Conservation (phyloP, 371 early-diverging fungal genomes). For the Rhizopus delemar region DNA sequence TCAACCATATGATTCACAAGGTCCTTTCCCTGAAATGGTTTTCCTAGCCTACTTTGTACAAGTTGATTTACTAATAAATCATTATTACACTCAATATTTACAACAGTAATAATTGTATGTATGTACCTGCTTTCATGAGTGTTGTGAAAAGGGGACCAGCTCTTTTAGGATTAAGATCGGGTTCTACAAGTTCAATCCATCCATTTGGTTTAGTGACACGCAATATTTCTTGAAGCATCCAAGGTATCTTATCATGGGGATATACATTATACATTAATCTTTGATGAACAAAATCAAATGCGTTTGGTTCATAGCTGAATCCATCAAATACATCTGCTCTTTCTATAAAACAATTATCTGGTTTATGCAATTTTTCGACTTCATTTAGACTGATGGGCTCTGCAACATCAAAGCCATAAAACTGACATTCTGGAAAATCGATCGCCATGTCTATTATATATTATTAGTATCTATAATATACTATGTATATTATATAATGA, state of each 20-base stretch:
- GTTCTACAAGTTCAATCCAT: conserved; percentile 40
- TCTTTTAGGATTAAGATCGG: conserved; percentile 16
- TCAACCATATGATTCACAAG: conserved; percentile 22
- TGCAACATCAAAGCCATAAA: conserved; percentile 33
- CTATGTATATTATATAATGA: not conserved
- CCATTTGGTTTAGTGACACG: conserved; percentile 41
- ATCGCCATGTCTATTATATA: conserved; percentile 30
- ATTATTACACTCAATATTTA: not conserved
- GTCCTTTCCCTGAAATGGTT: conserved; percentile 21
- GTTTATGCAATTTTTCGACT: conserved; percentile 18
- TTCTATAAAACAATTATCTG: conserved; percentile 25
- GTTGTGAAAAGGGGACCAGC: conserved; percentile 21
- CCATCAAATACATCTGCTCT: conserved; percentile 24
- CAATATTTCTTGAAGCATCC: conserved; percentile 24
- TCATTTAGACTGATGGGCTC: conserved; percentile 16
- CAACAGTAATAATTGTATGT: not conserved
- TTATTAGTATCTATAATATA: not conserved
- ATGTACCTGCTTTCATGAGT: conserved; percentile 11
- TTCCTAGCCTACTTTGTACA: conserved; percentile 9
- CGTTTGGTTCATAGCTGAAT: conserved; percentile 20
- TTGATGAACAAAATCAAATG: conserved; percentile 42
- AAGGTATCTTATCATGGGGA: conserved; percentile 23
- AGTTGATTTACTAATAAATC: conserved; percentile 4
- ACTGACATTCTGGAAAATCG: conserved; percentile 35
- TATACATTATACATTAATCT: conserved; percentile 33